Evolutionary conservation across 2,329 filamentous ascomycete species (phyloP).

Genomic region (Gnomoniopsis smithogilvyi): DNA sequence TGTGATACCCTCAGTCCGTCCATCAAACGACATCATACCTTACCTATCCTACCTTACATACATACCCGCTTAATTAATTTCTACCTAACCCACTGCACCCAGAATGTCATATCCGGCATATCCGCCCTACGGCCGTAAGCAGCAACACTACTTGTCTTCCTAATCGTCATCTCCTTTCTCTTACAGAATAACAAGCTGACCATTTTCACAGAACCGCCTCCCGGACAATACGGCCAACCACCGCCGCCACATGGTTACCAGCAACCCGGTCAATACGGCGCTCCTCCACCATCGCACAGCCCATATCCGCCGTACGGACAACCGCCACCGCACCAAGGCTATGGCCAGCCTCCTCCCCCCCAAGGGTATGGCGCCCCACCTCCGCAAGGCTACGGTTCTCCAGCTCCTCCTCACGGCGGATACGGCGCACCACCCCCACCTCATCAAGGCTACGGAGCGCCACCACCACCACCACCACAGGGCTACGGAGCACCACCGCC

Average conservation of each 20-base stretch:
- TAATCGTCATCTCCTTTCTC: background rate
- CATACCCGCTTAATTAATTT: background rate
- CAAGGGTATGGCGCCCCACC: conserved; percentile 25
- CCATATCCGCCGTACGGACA: conserved; percentile 18
- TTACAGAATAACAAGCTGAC: background rate
- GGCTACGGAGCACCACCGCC: conserved; percentile 25
- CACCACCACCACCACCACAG: conserved; percentile 23
- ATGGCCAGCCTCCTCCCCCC: conserved; percentile 23
- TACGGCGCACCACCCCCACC: conserved; percentile 15
- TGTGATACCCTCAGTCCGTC: background rate
- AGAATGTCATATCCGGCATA: conserved; percentile 34
- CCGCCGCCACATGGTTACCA: background rate
- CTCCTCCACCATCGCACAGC: conserved; percentile 1
- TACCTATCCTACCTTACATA: too few relatives aligned
- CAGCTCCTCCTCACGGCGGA: conserved; percentile 22
- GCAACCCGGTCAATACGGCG: conserved; percentile 1
- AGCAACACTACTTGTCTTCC: background rate
- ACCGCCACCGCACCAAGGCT: conserved; percentile 20
- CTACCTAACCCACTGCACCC: background rate
- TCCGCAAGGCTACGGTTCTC: conserved; percentile 13
- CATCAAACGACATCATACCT: background rate
- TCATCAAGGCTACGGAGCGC: conserved; percentile 24
- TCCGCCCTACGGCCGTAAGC: conserved; percentile 34
- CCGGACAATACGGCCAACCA: background rate
- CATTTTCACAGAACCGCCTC: conserved; percentile 20